Conservation (phyloP, 805 yeast species). For the Myxozyma neotropica region DNA sequence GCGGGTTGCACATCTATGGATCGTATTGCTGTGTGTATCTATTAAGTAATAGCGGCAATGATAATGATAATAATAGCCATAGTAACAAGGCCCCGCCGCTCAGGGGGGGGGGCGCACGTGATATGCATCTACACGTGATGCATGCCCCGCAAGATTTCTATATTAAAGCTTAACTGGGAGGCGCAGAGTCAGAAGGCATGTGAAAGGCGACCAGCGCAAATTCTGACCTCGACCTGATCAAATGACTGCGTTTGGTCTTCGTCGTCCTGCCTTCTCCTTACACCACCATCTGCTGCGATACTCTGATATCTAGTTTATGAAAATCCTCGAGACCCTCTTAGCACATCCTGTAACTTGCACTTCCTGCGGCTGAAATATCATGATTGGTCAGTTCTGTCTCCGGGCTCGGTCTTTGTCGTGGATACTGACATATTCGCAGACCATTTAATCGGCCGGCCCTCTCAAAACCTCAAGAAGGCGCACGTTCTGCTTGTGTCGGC, state of each 20-base stretch:
- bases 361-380: neutral
- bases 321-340: no score
- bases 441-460: conserved; percentile 39
- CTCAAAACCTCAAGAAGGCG: conserved; percentile 36
- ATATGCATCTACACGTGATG: neutral
- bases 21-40: no score
- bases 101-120: no score
- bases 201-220: neutral
- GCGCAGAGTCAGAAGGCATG: neutral
- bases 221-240: no score
- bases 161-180: neutral
- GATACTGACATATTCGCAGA: conserved; percentile 14
- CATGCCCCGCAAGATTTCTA: neutral
- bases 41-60: neutral
- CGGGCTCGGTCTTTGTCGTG: neutral
- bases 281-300: no score
- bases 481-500: conserved; percentile 36
- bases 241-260: no score
- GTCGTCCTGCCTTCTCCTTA: no score
- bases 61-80: no score
- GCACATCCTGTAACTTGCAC: no score
- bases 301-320: no score
- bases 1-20: no score
- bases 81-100: no score
- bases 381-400: conserved; percentile 2